Evolutionary conservation across 805 yeast species (phyloP), one percentile per base, ranked within the genome.

Genomic region (Wickerhamomyces xylosicus): DNA sequence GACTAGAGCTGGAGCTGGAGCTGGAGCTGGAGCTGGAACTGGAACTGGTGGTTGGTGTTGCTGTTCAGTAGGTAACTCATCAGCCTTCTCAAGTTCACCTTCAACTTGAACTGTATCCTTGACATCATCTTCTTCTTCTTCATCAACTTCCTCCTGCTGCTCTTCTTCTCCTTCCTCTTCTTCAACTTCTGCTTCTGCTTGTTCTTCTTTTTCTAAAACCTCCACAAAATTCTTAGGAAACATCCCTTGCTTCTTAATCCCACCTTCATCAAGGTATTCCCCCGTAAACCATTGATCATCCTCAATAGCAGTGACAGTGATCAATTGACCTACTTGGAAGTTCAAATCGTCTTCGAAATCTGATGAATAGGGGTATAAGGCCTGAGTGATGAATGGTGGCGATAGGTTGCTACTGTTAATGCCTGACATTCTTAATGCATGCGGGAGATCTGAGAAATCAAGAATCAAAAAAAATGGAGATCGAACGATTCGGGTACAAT

Each of bases 211-310:
- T 19, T 17, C 28, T 10, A 35, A 35, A 4, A 35, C 51, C 15
- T 44, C 74, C 5, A 90, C 97, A 63, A 85, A 90, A 53, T 76
- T 77, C 55, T 72, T 75, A 3, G 98, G 98, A 51, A 92, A 92
- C 64, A 89, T 79, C 7, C 98, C 98, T 17, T 72, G 59, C 34
- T 62, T 59, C 19, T 48, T 33, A 9, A 45, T 52, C 5, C 85
- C 85, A 16, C 40, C 33, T 1, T 41, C 29, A 43, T 63, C 71
- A 3, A 50, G 52, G 49, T 72, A 82, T 4, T 67, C 62, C 3
- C 98, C 98, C 31, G 72, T 65, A 54, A 74, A 82, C 97, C 97
- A 92, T 46, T 89, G 95, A 6, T 79, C 95, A 57, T 90, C 97
- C 48, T 86, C 95, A 38, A 85, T 67, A 31, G 74, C 76, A 5